Conservation (phyloP, 352 stramenopile genomes). For the Phytophthora crassamura region DNA sequence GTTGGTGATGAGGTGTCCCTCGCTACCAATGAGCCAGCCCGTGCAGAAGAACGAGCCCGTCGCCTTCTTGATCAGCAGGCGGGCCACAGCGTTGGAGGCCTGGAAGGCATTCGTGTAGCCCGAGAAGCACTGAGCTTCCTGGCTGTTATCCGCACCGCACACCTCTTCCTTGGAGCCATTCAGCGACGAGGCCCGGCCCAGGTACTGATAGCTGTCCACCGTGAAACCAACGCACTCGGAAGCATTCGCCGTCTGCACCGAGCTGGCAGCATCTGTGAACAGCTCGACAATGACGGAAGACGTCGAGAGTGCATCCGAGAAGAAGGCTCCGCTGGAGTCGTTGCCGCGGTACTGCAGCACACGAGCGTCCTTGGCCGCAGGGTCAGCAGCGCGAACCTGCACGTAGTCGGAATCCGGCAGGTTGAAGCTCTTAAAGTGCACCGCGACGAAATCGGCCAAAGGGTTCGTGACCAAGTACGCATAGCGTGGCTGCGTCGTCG, state of each 20-base stretch:
- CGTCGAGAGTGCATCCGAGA: constrained; percentile 43
- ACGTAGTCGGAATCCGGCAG: constrained; percentile 67
- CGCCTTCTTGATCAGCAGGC: constrained; percentile 72
- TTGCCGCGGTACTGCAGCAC: constrained; percentile 49
- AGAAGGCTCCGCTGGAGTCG: constrained; percentile 40
- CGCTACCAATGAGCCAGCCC: constrained; percentile 75
- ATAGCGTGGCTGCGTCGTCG: constrained; percentile 36
- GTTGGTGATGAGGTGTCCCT: constrained; percentile 84
- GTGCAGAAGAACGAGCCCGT: constrained; percentile 70
- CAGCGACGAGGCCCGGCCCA: constrained; percentile 29
- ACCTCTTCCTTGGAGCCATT: constrained; percentile 57
- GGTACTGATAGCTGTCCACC: constrained; percentile 60
- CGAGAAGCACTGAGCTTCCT: constrained; percentile 62
- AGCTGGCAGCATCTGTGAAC: constrained; percentile 35
- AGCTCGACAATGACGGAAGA: constrained; percentile 61
- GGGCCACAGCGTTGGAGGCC: constrained; percentile 48
- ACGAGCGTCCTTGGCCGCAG: constrained; percentile 31
- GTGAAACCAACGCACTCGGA: constrained; percentile 53
- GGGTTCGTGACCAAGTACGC: constrained; percentile 53
- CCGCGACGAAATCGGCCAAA: constrained; percentile 58
- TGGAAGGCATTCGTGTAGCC: constrained; percentile 25
- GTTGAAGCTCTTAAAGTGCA: constrained; percentile 77
- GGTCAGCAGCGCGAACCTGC: constrained; percentile 43
- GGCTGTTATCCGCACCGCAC: constrained; percentile 67
- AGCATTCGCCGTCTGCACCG: constrained; percentile 22